A percentile compares a stretch with the other conserved stretches of the same genome.
phyloP scores from a whole-genome alignment of 2,329 filamentous ascomycete species.

The Penicillium sp. region DNA sequence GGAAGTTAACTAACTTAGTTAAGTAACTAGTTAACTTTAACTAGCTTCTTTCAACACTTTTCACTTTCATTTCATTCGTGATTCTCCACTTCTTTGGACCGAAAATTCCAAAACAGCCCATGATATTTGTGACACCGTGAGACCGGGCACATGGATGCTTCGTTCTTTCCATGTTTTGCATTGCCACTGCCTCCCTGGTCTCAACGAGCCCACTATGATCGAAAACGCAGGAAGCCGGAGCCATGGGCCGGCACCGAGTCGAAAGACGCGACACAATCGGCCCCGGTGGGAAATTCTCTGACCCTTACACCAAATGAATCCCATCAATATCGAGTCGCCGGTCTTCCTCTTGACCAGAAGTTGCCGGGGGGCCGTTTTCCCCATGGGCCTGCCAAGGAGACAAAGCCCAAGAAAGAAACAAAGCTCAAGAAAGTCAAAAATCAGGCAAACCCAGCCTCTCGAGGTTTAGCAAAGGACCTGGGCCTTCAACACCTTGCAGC shows the following conservation, averaged over 20 bases:
- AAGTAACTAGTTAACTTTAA: too few species aligned
- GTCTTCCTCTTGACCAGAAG: constrained; percentile 39
- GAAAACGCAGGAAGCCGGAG: constrained; percentile 34
- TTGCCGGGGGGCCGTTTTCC: constrained; percentile 44
- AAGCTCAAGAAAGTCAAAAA: constrained; percentile 3
- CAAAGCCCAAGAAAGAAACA: neutral
- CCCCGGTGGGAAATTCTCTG: constrained; percentile 25
- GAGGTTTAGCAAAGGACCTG: constrained; percentile 26
- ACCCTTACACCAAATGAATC: constrained; percentile 42
- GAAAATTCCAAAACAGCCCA: neutral
- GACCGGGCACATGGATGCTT: constrained; percentile 28
- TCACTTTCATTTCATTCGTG: neutral
- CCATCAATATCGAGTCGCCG: constrained; percentile 45
- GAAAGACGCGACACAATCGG: constrained; percentile 31
- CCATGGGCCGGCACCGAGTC: constrained; percentile 28
- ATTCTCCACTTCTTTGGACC: neutral
- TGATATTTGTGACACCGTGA: constrained; percentile 8
- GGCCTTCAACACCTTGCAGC: constrained; percentile 60
- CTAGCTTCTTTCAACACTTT: neutral
- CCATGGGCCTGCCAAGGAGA: constrained; percentile 31
- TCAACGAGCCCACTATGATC: constrained; percentile 37
- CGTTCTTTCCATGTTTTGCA: constrained; percentile 35
- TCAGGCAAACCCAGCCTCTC: constrained; percentile 23
- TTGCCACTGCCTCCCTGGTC: constrained; percentile 40
- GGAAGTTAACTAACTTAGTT: neutral